phyloP scores from a whole-genome alignment of 2,329 filamentous ascomycete species.

The Cryphonectria japonica region DNA sequence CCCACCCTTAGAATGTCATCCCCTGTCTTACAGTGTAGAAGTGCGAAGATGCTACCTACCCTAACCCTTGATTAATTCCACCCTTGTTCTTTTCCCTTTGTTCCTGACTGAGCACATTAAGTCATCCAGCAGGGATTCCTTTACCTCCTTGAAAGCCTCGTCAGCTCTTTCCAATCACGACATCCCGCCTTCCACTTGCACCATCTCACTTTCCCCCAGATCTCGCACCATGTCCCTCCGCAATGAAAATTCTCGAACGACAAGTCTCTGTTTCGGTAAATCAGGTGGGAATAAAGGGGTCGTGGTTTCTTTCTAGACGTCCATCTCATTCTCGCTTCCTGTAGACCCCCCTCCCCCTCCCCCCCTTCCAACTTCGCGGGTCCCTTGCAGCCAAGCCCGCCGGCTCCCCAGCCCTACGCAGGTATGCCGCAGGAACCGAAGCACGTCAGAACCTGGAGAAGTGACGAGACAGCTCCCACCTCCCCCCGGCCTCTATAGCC shows the following conservation, averaged over 20 bases:
- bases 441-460: conserved; percentile 22
- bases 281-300: not conserved
- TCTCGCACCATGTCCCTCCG: not conserved
- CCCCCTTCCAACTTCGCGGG: not conserved
- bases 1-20: not conserved
- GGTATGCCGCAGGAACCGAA: conserved; percentile 20
- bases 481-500: not conserved
- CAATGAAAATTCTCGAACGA: not conserved
- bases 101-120: not conserved
- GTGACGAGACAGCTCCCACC: conserved; percentile 5
- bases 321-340: not conserved
- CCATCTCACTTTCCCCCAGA: not conserved
- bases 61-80: not conserved
- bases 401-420: conserved; percentile 15
- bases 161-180: conserved; percentile 20
- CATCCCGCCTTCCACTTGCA: conserved; percentile 13
- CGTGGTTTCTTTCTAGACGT: not conserved
- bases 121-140: conserved; percentile 1
- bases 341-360: conserved; percentile 2
- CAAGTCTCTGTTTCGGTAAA: not conserved
- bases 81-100: too few species aligned
- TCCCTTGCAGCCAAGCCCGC: conserved; percentile 16
- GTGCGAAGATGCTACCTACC: not conserved
- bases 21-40: not conserved
- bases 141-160: conserved; percentile 8